Evolutionary conservation across 148 eudicot genomes (phyloP).

Genomic region (Heliosperma pusillum): DNA sequence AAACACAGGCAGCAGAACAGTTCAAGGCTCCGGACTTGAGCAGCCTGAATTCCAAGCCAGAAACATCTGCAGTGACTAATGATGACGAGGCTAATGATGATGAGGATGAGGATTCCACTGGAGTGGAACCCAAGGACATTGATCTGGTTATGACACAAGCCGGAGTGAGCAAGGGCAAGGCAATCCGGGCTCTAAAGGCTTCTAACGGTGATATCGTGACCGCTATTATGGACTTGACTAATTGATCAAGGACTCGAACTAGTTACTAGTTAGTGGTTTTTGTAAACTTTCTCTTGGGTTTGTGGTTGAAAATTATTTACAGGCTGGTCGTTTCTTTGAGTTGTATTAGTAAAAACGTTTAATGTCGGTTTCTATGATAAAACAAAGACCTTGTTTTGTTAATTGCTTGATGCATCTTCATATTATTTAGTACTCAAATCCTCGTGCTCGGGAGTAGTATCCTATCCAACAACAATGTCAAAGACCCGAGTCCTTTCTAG

Average conservation of each 20-base stretch:
- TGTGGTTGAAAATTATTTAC: constrained; percentile 15
- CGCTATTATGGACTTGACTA: constrained; percentile 89
- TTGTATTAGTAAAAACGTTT: constrained; percentile 19
- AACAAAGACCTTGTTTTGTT: neutral
- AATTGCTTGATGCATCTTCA: neutral
- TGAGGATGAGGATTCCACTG: constrained; percentile 75
- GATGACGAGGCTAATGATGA: constrained; percentile 75
- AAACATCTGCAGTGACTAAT: constrained; percentile 47
- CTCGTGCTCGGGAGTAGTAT: no score
- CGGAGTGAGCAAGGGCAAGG: constrained; percentile 65
- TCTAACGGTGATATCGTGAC: constrained; percentile 74
- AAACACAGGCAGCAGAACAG: constrained; percentile 89
- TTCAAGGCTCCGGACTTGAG: constrained; percentile 75
- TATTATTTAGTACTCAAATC: no score
- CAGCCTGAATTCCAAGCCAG: constrained; percentile 55
- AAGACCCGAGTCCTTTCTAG: no score
- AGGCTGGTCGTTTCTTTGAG: constrained; percentile 16
- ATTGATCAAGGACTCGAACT: constrained; percentile 24
- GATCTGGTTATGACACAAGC: constrained; percentile 89
- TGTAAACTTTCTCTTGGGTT: constrained; percentile 14
- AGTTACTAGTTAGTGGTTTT: constrained; percentile 17
- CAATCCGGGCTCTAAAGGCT: constrained; percentile 73
- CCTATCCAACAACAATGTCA: no score
- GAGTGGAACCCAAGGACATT: constrained; percentile 76
- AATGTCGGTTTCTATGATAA: neutral